Evolutionary conservation across 2,329 filamentous ascomycete genomes (phyloP), one percentile per base, ranked within the genome.

Genomic region (Aspergillus sp.): DNA sequence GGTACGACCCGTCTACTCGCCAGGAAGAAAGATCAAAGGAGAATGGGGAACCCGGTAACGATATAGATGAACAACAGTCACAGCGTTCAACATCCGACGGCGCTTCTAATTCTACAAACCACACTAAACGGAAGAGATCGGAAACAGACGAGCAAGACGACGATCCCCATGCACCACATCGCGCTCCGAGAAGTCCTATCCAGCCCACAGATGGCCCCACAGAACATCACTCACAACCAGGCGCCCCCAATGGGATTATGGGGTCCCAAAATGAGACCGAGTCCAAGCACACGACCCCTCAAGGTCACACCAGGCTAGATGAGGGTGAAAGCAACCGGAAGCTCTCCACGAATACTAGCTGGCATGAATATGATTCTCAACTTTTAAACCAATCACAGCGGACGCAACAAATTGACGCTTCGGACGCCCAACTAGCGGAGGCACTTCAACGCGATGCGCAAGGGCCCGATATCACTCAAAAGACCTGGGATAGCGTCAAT

Each of bases 61-160:
- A 59, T 50, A 67, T 65, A 52, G 66, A 68, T 12, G 64, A 67
- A 50, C 58, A 52, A 50, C 52, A 48, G 27, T 67, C 68, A 17
- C 68, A 62, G 41, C 65, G 59, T 33, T 70, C 70, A 1, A 63
- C 66, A 2, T 68, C 70, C n/a, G 60, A 62, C 12, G 37, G 52
- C 31, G 57, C 62, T 44, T 46, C 62, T 14, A 55, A 58, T 40
- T 49, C 56, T 17, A 56, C 63, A 57, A 65, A 64, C 62, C 89
- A 88, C 74, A 84, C 86, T 67, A 82, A 82, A 64, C 73, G 81
- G 57, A 93, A 91, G 73, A 84, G 90, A 59, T 91, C 90, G 6
- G 77, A 80, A 46, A 90, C 88, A 6, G 72, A 79, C 39, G 87
- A 87, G 56, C 73, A 68, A 41, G 65, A 64, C 64, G 68, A 60